Base-by-base conservation (phyloP, 2,329 filamentous ascomycete species). In the Magnaporthiopsis rhizophila region DNA sequence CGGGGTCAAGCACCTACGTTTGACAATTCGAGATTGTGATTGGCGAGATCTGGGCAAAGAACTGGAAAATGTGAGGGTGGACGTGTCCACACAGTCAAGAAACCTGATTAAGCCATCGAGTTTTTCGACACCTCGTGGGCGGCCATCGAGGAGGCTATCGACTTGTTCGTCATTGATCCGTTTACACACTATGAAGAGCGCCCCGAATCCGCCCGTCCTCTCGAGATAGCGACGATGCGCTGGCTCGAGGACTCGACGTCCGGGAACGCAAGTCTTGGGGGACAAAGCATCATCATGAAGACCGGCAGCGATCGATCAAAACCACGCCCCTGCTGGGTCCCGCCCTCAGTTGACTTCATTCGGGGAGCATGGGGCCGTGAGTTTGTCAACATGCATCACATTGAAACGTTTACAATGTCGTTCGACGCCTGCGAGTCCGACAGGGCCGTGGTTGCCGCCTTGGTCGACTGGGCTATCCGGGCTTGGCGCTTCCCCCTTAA, bases 371-470 rank as follows among this genome's bases (percentile, higher is more conserved):
- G 58, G 58, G 30, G 28, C 58, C 32, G 58, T n/a, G 58, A 60
- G 30, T 60, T 60, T 24, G 32, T 38, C 58, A 60, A 60, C 32
- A 60, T 60, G 58, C 58, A 30, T 18, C 58, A 24, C 9, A n/a
- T 60, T 38, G 28, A 34, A 24, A 60, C 30, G 11, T 34, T 34
- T 18, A n/a, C 58, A 6, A 60, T 60, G 21, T 7, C 30, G 2
- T 60, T 60, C 32, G 28, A 60, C 8, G 45, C 45, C n/a, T n/a
- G 45, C 45, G 45, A 53, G 7, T 4, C 28, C 18, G 28, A 60
- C 28, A n/a, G 34, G 4, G 18, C 30, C 9, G 15, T 11, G 18
- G 21, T 60, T 7, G 58, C 58, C 7, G 11, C 8, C 2, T 38
- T 32, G 5, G 30, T n/a, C 58, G 58, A 30, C 15, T 36, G 58